Conservation (phyloP, 768 basidiomycete species). For the Psilocybe subaeruginosa region DNA sequence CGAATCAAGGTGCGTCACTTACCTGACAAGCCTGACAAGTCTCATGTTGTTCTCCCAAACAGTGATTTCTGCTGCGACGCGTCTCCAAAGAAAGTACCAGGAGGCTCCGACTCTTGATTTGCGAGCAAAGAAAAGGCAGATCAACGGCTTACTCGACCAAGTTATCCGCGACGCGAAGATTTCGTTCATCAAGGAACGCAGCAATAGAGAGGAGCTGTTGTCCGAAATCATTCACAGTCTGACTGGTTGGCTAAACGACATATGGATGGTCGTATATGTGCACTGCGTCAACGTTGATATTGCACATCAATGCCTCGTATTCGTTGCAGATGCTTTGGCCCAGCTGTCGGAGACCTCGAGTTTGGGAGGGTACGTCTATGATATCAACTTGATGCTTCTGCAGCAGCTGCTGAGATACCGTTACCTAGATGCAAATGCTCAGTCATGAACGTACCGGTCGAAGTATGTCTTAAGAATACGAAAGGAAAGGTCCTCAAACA, state of each 20-base stretch:
- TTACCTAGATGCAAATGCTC: conserved; percentile 56
- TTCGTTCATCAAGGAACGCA: conserved; percentile 54
- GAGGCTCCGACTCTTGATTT: conserved; percentile 54
- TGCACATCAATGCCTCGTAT: conserved; percentile 62
- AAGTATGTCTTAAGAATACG: conserved; percentile 46
- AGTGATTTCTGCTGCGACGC: conserved; percentile 42
- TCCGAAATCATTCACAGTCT: conserved; percentile 58
- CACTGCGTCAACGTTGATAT: conserved; percentile 50
- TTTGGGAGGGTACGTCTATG: conserved; percentile 38
- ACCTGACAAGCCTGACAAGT: neutral
- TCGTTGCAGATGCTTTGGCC: conserved; percentile 47
- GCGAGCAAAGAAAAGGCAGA: conserved; percentile 55
- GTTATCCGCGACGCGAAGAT: conserved; percentile 57
- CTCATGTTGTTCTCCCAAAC: neutral
- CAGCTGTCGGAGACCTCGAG: conserved; percentile 41
- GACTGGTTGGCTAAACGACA: conserved; percentile 60
- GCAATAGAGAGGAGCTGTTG: conserved; percentile 56
- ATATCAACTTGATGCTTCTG: neutral
- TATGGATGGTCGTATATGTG: conserved; percentile 67
- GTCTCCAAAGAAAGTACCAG: conserved; percentile 37
- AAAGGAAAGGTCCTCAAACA: conserved; percentile 47
- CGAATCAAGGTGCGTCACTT: conserved; percentile 35
- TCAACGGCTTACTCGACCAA: conserved; percentile 54
- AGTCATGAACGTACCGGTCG: conserved; percentile 47
- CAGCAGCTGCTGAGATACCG: neutral